phyloP scores from a whole-genome alignment of 768 basidiomycete species.

The Tulasnella sp. region DNA sequence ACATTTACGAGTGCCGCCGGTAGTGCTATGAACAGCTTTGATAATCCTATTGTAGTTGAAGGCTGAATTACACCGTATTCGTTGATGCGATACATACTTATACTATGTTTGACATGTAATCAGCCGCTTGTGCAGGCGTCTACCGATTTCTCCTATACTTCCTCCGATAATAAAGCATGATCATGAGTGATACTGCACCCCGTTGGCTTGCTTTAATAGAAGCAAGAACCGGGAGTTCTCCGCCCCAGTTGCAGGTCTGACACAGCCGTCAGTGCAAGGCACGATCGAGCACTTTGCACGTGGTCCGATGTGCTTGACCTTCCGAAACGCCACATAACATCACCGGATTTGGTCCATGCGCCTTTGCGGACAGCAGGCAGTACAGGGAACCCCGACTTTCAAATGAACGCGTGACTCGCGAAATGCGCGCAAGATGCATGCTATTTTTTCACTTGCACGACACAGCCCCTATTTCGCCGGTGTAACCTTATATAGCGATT shows the following conservation, averaged over 20 bases:
- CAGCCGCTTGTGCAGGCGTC: neutral
- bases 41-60: neutral
- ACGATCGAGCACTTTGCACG: too few relatives aligned
- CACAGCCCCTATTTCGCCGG: neutral
- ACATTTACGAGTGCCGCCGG: neutral
- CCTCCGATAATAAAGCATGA: neutral
- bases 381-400: neutral
- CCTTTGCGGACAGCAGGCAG: too few relatives aligned
- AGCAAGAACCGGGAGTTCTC: too few relatives aligned
- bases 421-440: neutral
- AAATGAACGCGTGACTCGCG: neutral
- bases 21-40: neutral
- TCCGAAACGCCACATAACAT: too few relatives aligned
- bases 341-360: too few relatives aligned
- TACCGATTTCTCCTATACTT: too few relatives aligned
- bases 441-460: neutral
- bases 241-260: too few relatives aligned
- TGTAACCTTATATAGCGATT: neutral
- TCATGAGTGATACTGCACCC: neutral
- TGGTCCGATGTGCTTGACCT: too few relatives aligned
- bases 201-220: neutral
- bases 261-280: too few relatives aligned
- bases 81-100: neutral
- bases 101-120: neutral
- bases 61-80: neutral